Conservation (phyloP, 1,284 basidiomycete species). For the Boletus sp. region DNA sequence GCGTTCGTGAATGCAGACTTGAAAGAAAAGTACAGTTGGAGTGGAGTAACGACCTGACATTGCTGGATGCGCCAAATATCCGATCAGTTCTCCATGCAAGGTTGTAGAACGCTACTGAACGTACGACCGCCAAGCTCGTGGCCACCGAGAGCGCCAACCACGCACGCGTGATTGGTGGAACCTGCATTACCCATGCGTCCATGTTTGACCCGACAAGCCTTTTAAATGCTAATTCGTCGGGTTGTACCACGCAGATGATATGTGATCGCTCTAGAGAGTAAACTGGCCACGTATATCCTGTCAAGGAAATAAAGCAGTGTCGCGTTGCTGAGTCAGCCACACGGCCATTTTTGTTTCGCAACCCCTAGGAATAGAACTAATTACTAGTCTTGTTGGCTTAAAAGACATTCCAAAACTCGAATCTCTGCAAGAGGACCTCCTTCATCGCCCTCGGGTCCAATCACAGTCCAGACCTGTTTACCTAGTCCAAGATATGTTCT, state of each 20-base stretch:
- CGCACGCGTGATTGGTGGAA: conserved; percentile 85
- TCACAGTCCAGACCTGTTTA: conserved; percentile 45
- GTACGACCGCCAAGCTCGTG: conserved; percentile 82
- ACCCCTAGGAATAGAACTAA: neutral
- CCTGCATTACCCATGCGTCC: conserved; percentile 86
- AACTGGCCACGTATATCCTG: conserved; percentile 21
- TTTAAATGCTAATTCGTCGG: conserved; percentile 6
- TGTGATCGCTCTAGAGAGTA: neutral
- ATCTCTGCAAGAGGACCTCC: conserved; percentile 62
- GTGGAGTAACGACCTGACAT: conserved; percentile 86
- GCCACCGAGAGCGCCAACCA: conserved; percentile 82
- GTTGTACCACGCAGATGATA: conserved; percentile 3
- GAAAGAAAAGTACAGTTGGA: conserved; percentile 93
- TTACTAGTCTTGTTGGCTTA: conserved; percentile 20
- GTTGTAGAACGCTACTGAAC: neutral
- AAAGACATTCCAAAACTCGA: conserved; percentile 42
- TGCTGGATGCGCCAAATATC: conserved; percentile 57
- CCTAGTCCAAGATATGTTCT: conserved; percentile 48
- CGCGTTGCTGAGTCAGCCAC: conserved; percentile 30
- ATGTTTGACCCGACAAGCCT: conserved; percentile 42
- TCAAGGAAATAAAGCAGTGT: conserved; percentile 2
- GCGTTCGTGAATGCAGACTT: conserved; percentile 80
- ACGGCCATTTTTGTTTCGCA: neutral
- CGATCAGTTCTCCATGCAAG: conserved; percentile 11
- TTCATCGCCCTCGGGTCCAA: conserved; percentile 64